Evolutionary conservation across 257 asterid species (phyloP), one percentile per base, ranked within the genome.

Genomic region (Phtheirospermum japonicum): DNA sequence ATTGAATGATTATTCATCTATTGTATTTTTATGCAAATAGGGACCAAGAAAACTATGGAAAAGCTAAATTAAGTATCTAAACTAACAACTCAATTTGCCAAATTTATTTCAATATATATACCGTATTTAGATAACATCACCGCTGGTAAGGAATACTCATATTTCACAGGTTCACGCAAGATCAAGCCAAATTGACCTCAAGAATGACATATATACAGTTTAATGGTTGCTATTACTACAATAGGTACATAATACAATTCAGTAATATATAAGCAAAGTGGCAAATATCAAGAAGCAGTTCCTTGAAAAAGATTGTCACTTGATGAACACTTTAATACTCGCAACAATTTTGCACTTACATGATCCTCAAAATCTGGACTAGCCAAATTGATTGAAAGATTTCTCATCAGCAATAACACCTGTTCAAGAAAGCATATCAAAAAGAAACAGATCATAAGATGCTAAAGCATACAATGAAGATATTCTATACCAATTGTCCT

Each of bases 301-400:
- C 23, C 4, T 46, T 14, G n/a, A 40, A 40, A 11, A 42, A 45
- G 56, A 12, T 50, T 10, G 32, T 50, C 40, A 64, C 13, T 46
- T 49, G 33, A 53, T 4, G 52, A 53, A 51, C 39, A 57, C n/a
- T 66, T 32, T 30, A 30, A 57, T 65, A 49, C 28, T 49, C 26
- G 23, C 39, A 10, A 45, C 2, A 66, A 54, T 51, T 51, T 57
- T 54, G 66, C 66, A 75, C 97, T 85, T 83, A 87, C 97, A 71
- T 90, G 94, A 74, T 85, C 83, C 83, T 90, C 98, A 58, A 88
- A 85, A 75, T 80, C 88, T 50, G 85, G 91, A 74, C 87, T 90
- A 26, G 88, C 78, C 84, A 90, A 76, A 81, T 90, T 90, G 87
- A 85, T 78, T 31, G 98, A 73, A 68, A 90, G 90, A 69, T 88